These are phyloP conservation scores for Botrytis elliptica DNA, from an alignment of 2,329 filamentous ascomycete genomes.

Conservation along the genomic window DNA sequence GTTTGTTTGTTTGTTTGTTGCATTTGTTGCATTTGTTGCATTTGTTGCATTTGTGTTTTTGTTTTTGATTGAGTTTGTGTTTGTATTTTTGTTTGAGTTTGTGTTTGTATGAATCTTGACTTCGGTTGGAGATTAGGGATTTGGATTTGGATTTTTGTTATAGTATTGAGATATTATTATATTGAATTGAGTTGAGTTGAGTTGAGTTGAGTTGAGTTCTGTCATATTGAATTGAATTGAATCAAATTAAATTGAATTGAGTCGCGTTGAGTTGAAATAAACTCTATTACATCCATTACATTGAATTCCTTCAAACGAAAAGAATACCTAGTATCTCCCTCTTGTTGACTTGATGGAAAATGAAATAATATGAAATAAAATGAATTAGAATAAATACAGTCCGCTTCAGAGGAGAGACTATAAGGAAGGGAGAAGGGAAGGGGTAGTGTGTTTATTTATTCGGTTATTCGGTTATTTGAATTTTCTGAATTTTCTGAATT, in stretches of 20 bases:
- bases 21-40: background rate
- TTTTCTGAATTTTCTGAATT: too few species aligned
- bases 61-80: background rate
- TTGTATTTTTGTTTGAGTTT: too few species aligned
- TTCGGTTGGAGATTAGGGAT: background rate
- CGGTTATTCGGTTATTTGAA: background rate
- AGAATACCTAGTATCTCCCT: background rate
- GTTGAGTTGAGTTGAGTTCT: background rate
- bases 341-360: fast-evolving
- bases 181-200: background rate
- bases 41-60: background rate
- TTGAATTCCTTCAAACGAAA: background rate
- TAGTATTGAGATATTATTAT: background rate
- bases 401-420: too few species aligned
- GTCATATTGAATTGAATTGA: too few species aligned
- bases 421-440: background rate
- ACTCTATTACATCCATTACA: background rate
- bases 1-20: too few species aligned
- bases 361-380: too few species aligned
- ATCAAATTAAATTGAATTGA: too few species aligned
- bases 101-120: background rate
- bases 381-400: too few species aligned
- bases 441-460: background rate
- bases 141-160: background rate
- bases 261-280: too few species aligned